A percentile compares a stretch with the other conserved stretches of the same genome.
phyloP scores from a whole-genome alignment of 2,329 filamentous ascomycete genomes.

The Ustulina deusta region DNA sequence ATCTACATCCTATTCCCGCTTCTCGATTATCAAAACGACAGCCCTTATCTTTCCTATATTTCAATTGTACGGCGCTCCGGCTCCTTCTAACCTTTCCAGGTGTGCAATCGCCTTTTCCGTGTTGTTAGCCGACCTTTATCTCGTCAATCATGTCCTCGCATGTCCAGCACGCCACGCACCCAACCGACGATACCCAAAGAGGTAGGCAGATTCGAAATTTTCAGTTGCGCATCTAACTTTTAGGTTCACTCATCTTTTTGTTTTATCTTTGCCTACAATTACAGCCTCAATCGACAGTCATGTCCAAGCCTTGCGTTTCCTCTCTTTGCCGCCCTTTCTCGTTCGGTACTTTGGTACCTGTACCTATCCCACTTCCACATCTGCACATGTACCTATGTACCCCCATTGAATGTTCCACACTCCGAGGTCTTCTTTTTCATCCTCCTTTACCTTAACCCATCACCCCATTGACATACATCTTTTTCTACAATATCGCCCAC shows the following conservation, averaged over 20 bases:
- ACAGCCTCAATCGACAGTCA: not conserved
- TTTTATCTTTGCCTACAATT: not conserved
- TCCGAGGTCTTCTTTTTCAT: not conserved
- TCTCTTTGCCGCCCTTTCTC: not conserved
- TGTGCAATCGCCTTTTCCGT: not conserved
- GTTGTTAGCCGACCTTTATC: not conserved
- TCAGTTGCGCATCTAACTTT: not conserved
- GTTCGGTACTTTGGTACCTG: not conserved
- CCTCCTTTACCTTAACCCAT: not conserved
- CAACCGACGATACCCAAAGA: not conserved
- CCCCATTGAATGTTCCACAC: not conserved
- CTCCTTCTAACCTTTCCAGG: not conserved
- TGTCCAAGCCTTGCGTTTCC: not conserved
- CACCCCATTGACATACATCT: not conserved
- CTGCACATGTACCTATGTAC: not conserved
- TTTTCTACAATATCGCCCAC: not conserved
- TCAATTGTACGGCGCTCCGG: not conserved
- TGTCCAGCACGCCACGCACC: not conserved
- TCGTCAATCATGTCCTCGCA: not conserved
- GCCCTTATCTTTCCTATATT: not conserved
- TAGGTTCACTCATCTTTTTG: not conserved
- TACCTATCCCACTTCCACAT: not conserved
- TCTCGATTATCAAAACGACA: not conserved
- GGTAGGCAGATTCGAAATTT: not conserved
- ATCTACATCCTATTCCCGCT: not conserved